Base-by-base conservation (phyloP, 768 basidiomycete species). In the Agrocybe chaxingu region DNA sequence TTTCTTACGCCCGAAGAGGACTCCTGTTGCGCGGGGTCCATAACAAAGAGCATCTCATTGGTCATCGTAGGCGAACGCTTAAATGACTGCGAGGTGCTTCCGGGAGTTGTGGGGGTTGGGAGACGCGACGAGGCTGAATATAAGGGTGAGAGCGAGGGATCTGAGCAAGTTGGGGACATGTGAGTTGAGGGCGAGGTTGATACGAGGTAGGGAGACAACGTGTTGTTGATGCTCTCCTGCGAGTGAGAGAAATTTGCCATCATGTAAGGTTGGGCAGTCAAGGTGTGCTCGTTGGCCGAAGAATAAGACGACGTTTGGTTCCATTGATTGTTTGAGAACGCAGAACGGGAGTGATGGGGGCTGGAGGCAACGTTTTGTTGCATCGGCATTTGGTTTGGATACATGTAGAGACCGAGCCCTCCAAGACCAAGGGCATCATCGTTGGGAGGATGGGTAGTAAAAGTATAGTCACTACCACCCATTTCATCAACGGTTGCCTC, bases 91-190 rank as follows among this genome's bases (percentile, higher is more conserved):
- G 39, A 12, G 3, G 42, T 16, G 42, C 57, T 61, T 31, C 46
- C 55, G 9, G 59, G 59, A 12, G 55, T 57, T 18, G 59, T 56
- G 16, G 59, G 59, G 2, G 59, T 52, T 9, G 55, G 53, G 19
- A 56, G 50, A 24, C 48, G 47, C 19, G 59, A 48, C 19, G 59
- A 58, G 4, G 42, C 32, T 11, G 59, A 52, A 48, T 54, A 61
- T 40, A 56, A 45, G 31, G 57, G 57, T 4, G 59, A 58, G 11
- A 61, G 30, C 3, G 59, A 50, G 2, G 51, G 55, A 29, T 58
- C 59, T n/a, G 59, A 61, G 24, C 38, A 39, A 4, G 47, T 52
- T 37, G 59, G 52, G 37, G 59, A 58, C 4, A 54, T 39, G n/a
- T 56, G 55, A 32, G 50, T 24, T 24, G 24, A 24, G 24, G 24